Percentiles rank a stretch among this genome's conserved stretches.
phyloP scores from a whole-genome alignment of 352 stramenopile species.

The Pythium scleroteichum region DNA sequence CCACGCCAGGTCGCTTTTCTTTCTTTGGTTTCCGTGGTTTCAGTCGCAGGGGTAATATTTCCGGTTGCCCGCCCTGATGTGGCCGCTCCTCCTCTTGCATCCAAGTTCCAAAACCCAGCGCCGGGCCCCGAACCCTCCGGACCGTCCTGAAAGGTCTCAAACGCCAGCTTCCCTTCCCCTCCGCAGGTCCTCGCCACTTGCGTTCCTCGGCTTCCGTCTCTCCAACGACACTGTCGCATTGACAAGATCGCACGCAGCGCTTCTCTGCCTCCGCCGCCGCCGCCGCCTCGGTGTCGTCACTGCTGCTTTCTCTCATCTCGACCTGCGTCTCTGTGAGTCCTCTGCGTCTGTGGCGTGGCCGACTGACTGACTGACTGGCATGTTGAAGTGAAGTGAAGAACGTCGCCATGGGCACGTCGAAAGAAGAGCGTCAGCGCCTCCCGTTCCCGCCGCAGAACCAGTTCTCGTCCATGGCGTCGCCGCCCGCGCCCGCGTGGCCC shows the following conservation, averaged over 20 bases:
- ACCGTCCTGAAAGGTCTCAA: constrained; percentile 12
- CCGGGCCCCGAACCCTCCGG: constrained; percentile 7
- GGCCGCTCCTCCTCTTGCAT: too few relatives aligned
- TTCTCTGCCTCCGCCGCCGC: not conserved
- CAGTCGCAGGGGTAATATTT: constrained; percentile 19
- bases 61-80: not conserved
- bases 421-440: constrained; percentile 16
- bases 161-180: constrained; percentile 16
- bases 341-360: not conserved
- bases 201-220: constrained; percentile 13
- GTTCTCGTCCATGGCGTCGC: not conserved
- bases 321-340: not conserved
- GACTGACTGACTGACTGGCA: constrained; percentile 3
- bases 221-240: constrained; percentile 16
- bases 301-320: not conserved
- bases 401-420: constrained; percentile 24
- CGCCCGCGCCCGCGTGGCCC: constrained; percentile 11
- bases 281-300: not conserved
- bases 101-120: constrained; percentile 3
- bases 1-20: constrained; percentile 5
- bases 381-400: constrained; percentile 15
- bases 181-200: constrained; percentile 9
- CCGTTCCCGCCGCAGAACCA: constrained; percentile 9
- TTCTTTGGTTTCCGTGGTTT: constrained; percentile 29
- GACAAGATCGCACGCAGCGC: constrained; percentile 22